These are phyloP conservation scores for Metrosideros polymorpha DNA, from an alignment of 441 rosid genomes.

Conservation along the genomic window DNA sequence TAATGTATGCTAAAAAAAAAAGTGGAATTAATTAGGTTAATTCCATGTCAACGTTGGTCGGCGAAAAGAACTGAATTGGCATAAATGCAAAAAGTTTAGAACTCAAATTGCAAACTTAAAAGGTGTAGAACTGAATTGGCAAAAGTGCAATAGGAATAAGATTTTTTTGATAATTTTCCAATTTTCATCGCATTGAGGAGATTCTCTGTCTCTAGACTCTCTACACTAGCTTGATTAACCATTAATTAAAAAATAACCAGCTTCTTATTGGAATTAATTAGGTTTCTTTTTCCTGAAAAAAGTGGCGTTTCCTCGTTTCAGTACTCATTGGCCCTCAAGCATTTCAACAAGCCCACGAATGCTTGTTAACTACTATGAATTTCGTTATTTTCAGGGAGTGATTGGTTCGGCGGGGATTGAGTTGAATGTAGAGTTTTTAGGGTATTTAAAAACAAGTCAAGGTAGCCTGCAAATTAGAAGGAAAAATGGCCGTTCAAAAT, in stretches of 20 bases:
- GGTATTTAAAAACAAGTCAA: background rate
- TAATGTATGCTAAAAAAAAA: background rate
- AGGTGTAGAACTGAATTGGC: no score
- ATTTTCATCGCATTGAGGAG: background rate
- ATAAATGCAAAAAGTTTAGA: no score
- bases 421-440: background rate
- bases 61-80: no score
- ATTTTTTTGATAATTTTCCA: no score
- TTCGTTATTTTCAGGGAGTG: background rate
- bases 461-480: background rate
- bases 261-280: background rate
- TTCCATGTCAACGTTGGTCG: no score
- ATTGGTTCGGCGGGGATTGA: background rate
- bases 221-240: background rate
- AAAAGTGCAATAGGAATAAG: no score
- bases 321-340: background rate
- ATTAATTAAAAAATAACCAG: background rate
- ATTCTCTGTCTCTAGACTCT: background rate
- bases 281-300: background rate
- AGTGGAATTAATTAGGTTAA: no score
- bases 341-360: background rate
- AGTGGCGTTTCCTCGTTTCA: background rate
- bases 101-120: no score
- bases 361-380: background rate
- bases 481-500: background rate